Evolutionary conservation across 805 yeast genomes (phyloP), one percentile per base, ranked within the genome.

Genomic region (Metschnikowia noctiluminum): DNA sequence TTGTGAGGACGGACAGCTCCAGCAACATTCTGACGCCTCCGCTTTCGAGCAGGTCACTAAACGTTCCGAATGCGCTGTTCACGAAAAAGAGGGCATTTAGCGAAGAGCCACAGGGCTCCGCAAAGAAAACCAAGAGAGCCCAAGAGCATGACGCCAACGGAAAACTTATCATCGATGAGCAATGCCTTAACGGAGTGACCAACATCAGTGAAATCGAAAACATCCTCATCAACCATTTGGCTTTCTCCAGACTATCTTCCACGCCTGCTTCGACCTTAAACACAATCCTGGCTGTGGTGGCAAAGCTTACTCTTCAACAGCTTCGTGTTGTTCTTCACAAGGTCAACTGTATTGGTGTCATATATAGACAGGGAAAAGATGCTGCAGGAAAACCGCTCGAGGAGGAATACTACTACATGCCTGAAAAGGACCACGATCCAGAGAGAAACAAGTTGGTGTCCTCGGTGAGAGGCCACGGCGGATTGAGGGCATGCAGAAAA

Each of bases 381-480:
- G 97, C 98, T 2, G 95, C 97, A 2, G 99, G 98, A 10, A 89
- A 90, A 65, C 88, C 87, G 3, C 74, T 94, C 53, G 98, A 92
- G 56, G 96, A 89, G 64, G 97, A 94, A 64, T 94, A 89, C 62
- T 94, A 90, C 66, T 94, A 94, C 62, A 82, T 84, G 49, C 83
- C 90, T 3, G 98, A 90, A 56, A 78, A 82, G 40, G 99, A 94
- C 66, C 63, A 68, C 35, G 96, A 92, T 61, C 60, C 62, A 28
- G 82, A 82, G 42, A 82, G 99, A 62, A 82, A 81, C 37, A 66
- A 67, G 42, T 69, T 90, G 54, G 96, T 91, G 6, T 78, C 81
- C 43, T 84, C 87, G 40, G 71, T 89, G 46, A 87, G 89, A 62
- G 97, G 97, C 10, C 78, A 81, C 59, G 89, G 92, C 0, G 80